phyloP scores from a whole-genome alignment of 768 basidiomycete genomes.

The Tephrocybe sp. region DNA sequence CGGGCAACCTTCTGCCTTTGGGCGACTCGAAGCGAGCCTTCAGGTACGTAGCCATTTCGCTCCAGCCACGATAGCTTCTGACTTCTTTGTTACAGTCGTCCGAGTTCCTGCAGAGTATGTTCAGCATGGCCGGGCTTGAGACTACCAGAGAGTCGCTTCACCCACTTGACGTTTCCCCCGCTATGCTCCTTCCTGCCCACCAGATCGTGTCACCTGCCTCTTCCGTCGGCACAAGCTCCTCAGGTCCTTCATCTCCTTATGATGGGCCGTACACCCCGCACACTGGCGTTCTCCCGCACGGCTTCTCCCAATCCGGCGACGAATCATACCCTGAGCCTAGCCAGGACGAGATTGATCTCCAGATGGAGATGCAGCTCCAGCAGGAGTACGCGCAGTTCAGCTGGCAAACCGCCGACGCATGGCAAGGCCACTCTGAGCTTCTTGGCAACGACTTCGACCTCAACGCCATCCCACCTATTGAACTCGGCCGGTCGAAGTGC shows the following conservation, averaged over 20 bases:
- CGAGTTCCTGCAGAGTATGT: slow-evolving; percentile 52
- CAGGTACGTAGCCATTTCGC: slow-evolving; percentile 32
- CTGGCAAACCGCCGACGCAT: slow-evolving; percentile 34
- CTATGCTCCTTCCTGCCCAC: slow-evolving; percentile 40
- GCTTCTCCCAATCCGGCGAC: slow-evolving; percentile 26
- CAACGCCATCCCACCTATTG: slow-evolving; percentile 61
- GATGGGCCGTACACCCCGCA: slow-evolving; percentile 52
- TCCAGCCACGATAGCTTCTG: slow-evolving; percentile 7
- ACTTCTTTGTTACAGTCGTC: slow-evolving; percentile 35
- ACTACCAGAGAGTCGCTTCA: slow-evolving; percentile 28
- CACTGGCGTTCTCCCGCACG: slow-evolving; percentile 27
- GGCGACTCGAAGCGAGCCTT: slow-evolving; percentile 44
- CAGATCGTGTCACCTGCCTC: slow-evolving; percentile 53
- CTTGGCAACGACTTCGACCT: slow-evolving; percentile 69
- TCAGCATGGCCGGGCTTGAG: slow-evolving; percentile 28
- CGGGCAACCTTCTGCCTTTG: slow-evolving; percentile 17
- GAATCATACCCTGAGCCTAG: slow-evolving; percentile 26
- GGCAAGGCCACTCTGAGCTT: slow-evolving; percentile 31
- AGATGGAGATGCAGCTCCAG: slow-evolving; percentile 39
- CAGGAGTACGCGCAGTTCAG: slow-evolving; percentile 35
- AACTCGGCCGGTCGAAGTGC: slow-evolving; percentile 54
- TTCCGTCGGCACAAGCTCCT: slow-evolving; percentile 43
- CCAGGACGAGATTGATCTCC: slow-evolving; percentile 36
- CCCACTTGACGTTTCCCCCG: slow-evolving; percentile 42
- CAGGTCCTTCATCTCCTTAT: slow-evolving; percentile 52